Conservation (phyloP, 2,329 filamentous ascomycete genomes). For the Apiospora kogelbergensis region DNA sequence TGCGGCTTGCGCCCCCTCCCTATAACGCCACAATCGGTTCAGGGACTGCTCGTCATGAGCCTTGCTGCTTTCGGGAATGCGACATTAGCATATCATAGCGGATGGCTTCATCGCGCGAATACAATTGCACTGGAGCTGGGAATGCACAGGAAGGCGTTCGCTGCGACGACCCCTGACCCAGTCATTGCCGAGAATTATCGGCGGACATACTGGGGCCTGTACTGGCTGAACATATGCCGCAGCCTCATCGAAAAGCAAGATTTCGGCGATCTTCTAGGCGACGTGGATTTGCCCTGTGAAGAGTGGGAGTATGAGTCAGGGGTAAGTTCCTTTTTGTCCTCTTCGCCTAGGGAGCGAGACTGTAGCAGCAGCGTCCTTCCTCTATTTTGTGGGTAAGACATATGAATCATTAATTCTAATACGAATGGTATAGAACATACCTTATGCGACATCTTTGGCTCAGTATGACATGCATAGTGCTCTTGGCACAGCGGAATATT, state of each 20-base stretch:
- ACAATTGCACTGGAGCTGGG: slow-evolving; percentile 33
- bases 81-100: slow-evolving; percentile 27
- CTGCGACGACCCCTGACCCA: slow-evolving; percentile 31
- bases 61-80: slow-evolving; percentile 31
- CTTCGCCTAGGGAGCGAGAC: neutral
- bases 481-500: slow-evolving; percentile 35
- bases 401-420: neutral
- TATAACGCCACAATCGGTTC: slow-evolving; percentile 33
- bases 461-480: slow-evolving; percentile 37
- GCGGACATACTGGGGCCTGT: slow-evolving; percentile 42
- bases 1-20: slow-evolving; percentile 32
- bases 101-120: slow-evolving; percentile 28
- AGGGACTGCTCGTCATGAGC: slow-evolving; percentile 32
- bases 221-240: slow-evolving; percentile 28
- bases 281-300: slow-evolving; percentile 40
- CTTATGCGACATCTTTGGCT: slow-evolving; percentile 30
- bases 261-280: slow-evolving; percentile 28
- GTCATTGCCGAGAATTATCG: slow-evolving; percentile 41
- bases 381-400: neutral
- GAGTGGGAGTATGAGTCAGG: slow-evolving; percentile 40
- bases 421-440: slow-evolving; percentile 28
- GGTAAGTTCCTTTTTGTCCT: slow-evolving; percentile 26
- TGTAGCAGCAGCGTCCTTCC: neutral
- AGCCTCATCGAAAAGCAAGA: slow-evolving; percentile 18
- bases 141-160: slow-evolving; percentile 33